Base-by-base conservation (phyloP, 2,329 filamentous ascomycete species). In the Albifimbria verrucaria region DNA sequence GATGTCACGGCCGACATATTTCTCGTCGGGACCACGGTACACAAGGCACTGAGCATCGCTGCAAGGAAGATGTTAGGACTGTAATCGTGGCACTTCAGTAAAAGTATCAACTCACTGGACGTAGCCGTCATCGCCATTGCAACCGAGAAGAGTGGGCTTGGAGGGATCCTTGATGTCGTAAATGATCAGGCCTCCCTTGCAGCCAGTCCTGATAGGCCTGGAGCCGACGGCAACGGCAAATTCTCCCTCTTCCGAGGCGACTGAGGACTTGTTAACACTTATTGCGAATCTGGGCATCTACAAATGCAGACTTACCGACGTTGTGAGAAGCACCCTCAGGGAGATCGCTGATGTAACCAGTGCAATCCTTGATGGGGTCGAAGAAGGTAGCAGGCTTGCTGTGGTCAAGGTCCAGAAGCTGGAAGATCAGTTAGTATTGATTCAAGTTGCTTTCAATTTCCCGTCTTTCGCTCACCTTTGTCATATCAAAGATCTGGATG, bases 401-500 rank as follows among this genome's bases (percentile, higher is more conserved):
- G n/a, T 75, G 71, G 59, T 78, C 67, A 44, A 81, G 63, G 15
- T 66, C 66, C n/a, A 77, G 62, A 3, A 83, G 71, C 32, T 39
- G 32, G 4, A n/a, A 39, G 4, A 6, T 6, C 18, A n/a, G 32
- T 39, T 15, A 39, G 68, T 15, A 39, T n/a, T 4, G 12, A 39
- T 12, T 39, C 12, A 4, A 15, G 18, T 39, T 39, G 32, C 15
- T 17, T 39, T 17, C 32, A 39, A 12, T 39, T 39, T 12, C 32
- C 12, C 5, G 32, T 39, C 32, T 6, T n/a, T n/a, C n/a, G 18
- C 32, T 39, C 4, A 39, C 32, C 46, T 69, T 83, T 57, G 69
- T 78, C 71, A 85, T 73, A 58, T 87, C 82, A 53, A 87, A 87
- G 63, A 87, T 79, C 65, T 87, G 83, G 18, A 87, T 74, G 21